phyloP scores from a whole-genome alignment of 2,329 filamentous ascomycete species.

The Clonostachys byssicola region DNA sequence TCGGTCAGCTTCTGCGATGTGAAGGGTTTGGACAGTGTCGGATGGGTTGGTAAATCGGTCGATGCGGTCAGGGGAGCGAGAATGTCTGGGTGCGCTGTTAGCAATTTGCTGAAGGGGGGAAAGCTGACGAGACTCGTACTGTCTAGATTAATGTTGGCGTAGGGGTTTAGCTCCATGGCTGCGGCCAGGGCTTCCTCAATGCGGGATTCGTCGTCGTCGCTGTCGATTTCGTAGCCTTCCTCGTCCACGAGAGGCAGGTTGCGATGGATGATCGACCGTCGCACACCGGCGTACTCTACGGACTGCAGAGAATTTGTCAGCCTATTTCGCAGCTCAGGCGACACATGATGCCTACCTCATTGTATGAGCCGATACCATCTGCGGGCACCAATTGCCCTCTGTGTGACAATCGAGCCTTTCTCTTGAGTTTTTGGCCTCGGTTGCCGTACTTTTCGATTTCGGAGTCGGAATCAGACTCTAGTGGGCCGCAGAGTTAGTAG shows the following conservation, averaged over 20 bases:
- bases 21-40: slow-evolving; percentile 71
- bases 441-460: slow-evolving; percentile 67
- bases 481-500: slow-evolving; percentile 11
- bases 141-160: slow-evolving; percentile 67
- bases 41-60: slow-evolving; percentile 70
- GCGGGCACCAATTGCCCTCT: slow-evolving; percentile 65
- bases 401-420: slow-evolving; percentile 66
- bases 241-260: slow-evolving; percentile 73
- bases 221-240: slow-evolving; percentile 73
- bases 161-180: slow-evolving; percentile 70
- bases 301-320: slow-evolving; percentile 39
- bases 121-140: slow-evolving; percentile 33
- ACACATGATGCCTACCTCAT: slow-evolving; percentile 50
- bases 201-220: slow-evolving; percentile 65
- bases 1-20: slow-evolving; percentile 69
- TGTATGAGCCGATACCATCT: slow-evolving; percentile 64
- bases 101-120: slow-evolving; percentile 6
- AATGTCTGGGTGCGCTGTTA: slow-evolving; percentile 47
- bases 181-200: slow-evolving; percentile 55
- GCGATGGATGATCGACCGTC: slow-evolving; percentile 67
- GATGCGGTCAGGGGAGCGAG: slow-evolving; percentile 72
- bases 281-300: slow-evolving; percentile 70
- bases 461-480: slow-evolving; percentile 77
- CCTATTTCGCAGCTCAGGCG: slow-evolving; percentile 1
- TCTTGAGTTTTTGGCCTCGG: slow-evolving; percentile 76